Evolutionary conservation across 2,329 filamentous ascomycete species (phyloP).

Genomic region (Colletotrichum somersetense): DNA sequence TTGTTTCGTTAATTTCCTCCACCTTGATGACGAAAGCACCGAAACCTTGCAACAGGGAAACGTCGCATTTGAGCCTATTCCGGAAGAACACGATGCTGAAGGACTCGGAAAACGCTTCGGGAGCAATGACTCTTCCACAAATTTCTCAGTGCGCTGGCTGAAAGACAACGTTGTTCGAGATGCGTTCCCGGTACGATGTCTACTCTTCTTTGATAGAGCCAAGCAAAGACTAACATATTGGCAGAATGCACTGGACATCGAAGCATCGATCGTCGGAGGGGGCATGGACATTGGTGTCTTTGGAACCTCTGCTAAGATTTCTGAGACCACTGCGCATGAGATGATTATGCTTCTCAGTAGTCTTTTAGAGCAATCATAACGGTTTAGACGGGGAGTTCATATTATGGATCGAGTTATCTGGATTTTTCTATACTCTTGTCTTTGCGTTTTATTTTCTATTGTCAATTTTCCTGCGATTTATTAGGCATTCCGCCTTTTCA

Average conservation of each 20-base stretch:
- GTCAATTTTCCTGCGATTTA: not conserved
- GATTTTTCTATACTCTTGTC: not conserved
- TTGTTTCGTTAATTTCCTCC: conserved; percentile 86
- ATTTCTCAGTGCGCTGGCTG: conserved; percentile 40
- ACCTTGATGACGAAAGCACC: conserved; percentile 48
- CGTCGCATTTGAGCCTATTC: conserved; percentile 3
- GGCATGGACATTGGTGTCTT: conserved; percentile 57
- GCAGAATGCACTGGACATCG: conserved; percentile 57
- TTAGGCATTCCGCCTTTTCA: not conserved
- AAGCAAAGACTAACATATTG: conserved; percentile 2
- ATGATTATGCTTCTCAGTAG: conserved; percentile 13
- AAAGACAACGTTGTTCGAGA: conserved; percentile 46
- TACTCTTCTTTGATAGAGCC: not conserved
- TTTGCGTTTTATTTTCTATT: not conserved
- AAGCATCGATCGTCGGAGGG: conserved; percentile 51
- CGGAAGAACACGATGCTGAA: conserved; percentile 47
- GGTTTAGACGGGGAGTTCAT: not conserved
- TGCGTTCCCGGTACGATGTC: conserved; percentile 50
- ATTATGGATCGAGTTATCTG: not conserved
- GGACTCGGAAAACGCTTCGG: not conserved
- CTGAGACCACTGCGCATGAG: not conserved
- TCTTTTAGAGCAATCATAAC: not conserved
- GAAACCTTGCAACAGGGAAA: not conserved
- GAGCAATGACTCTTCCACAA: not conserved
- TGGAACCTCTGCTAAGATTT: conserved; percentile 44